Evolutionary conservation across 2,329 filamentous ascomycete genomes (phyloP), one percentile per base, ranked within the genome.

Genomic region (Claviceps sorghi): DNA sequence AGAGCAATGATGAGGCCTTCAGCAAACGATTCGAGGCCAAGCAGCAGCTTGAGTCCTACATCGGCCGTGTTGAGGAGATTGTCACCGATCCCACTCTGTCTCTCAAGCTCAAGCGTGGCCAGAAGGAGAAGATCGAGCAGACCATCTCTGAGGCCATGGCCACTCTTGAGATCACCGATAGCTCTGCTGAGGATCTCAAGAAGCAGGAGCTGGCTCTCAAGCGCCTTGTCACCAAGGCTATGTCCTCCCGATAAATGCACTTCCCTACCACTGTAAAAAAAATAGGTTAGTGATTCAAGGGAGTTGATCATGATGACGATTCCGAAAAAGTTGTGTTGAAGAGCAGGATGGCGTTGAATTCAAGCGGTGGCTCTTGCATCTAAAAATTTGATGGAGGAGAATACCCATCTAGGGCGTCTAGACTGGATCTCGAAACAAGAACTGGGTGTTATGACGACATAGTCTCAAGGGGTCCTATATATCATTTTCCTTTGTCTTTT

Each of bases 171-270:
- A 77, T 98, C 67, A 87, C 91, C 73, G 94, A 98, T 62, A 87
- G 88, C 53, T 74, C 76, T 57, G 86, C 89, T 56, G 94, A 98
- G 64, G 93, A 98, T 69, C 79, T 98, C 63, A 97, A 95, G 88
- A 97, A 97, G 88, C 95, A 96, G 84, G 93, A 98, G 80, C 79
- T 98, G 61, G 89, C 89, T 56, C 82, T 98, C 59, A 98, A 97
- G 88, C 82, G 93, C 67, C 82, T 95, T 62, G 90, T 98, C 65
- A 98, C 93, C 74, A 98, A 97, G 86, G 90, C 87, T 65, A 95
- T 95, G 88, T 83, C 88, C 59, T 90, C 88, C 67, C 84, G 88
- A 73, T 95, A 90, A 82, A 67, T 61, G 48, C 44, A 43, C 38
- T 22, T 13, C 10, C 7, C 48, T 30, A 32, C 13, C 22, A 49